Percentiles rank a stretch among this genome's conserved stretches.
phyloP scores from a whole-genome alignment of 2,329 filamentous ascomycete species.

The Fusarium aywerte region DNA sequence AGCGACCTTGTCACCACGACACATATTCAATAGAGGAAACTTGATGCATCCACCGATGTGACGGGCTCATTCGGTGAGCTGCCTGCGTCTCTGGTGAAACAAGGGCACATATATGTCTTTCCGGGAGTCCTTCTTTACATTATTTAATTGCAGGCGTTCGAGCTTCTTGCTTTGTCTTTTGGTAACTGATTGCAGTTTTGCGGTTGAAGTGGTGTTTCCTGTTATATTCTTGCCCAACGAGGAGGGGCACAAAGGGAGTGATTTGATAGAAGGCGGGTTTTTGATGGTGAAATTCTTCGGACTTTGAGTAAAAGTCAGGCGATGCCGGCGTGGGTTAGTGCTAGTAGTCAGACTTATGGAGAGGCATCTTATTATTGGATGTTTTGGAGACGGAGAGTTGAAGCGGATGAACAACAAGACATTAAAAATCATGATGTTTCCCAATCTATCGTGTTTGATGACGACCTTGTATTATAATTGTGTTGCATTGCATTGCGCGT shows the following conservation, averaged over 20 bases:
- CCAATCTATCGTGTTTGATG: neutral
- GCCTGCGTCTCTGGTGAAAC: conserved; percentile 18
- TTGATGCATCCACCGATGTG: conserved; percentile 31
- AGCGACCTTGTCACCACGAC: conserved; percentile 31
- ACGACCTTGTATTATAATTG: neutral
- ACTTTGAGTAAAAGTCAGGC: conserved; percentile 17
- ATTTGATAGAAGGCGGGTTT: conserved; percentile 25
- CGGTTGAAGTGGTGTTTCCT: conserved; percentile 20
- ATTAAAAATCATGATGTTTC: conserved; percentile 1
- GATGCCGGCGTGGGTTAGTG: neutral
- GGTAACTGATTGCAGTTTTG: conserved; percentile 17
- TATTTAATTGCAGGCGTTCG: conserved; percentile 46
- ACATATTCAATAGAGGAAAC: conserved; percentile 19
- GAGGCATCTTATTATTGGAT: conserved; percentile 27
- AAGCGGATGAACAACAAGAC: conserved; percentile 42
- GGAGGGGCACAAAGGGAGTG: conserved; percentile 12
- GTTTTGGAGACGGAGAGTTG: conserved; percentile 36
- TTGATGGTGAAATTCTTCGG: conserved; percentile 12
- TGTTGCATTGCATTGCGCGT: neutral
- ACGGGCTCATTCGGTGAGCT: conserved; percentile 28
- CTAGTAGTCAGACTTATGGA: conserved; percentile 16
- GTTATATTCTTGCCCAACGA: conserved; percentile 19
- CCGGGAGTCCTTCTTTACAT: conserved; percentile 33
- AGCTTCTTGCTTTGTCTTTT: conserved; percentile 27
- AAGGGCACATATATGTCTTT: conserved; percentile 21